phyloP scores from a whole-genome alignment of 345 rosid genomes.

The Pistacia vera region DNA sequence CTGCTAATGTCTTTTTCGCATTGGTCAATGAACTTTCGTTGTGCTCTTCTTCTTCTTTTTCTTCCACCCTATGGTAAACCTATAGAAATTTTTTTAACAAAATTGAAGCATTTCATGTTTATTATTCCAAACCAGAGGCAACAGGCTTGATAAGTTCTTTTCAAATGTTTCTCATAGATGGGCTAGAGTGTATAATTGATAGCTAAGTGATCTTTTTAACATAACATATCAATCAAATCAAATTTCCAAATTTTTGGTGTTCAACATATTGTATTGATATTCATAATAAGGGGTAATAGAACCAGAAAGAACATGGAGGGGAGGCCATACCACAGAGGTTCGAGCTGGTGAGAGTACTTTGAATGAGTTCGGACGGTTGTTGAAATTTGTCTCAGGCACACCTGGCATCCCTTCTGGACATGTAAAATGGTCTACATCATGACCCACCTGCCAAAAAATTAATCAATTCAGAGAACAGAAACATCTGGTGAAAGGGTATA shows the following conservation, averaged over 20 bases:
- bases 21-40: background rate
- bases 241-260: background rate
- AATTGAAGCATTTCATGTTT: slow-evolving; percentile 9
- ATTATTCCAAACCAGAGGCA: background rate
- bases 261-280: background rate
- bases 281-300: background rate
- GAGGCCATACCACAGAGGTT: slow-evolving; percentile 59
- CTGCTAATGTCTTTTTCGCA: slow-evolving; percentile 21
- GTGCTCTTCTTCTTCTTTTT: slow-evolving; percentile 36
- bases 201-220: background rate
- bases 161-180: background rate
- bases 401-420: slow-evolving; percentile 79
- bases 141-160: slow-evolving; percentile 3
- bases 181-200: background rate
- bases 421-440: slow-evolving; percentile 69
- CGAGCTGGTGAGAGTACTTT: slow-evolving; percentile 67
- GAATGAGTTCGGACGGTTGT: slow-evolving; percentile 77
- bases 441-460: slow-evolving; percentile 56
- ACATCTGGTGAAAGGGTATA: background rate
- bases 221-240: background rate
- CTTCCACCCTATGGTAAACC: slow-evolving; percentile 64
- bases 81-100: slow-evolving; percentile 18
- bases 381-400: slow-evolving; percentile 78
- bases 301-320: background rate
- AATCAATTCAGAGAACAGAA: slow-evolving; percentile 1